Base-by-base conservation (phyloP, 139 green algal genomes). In the Coelastrella sp. region DNA sequence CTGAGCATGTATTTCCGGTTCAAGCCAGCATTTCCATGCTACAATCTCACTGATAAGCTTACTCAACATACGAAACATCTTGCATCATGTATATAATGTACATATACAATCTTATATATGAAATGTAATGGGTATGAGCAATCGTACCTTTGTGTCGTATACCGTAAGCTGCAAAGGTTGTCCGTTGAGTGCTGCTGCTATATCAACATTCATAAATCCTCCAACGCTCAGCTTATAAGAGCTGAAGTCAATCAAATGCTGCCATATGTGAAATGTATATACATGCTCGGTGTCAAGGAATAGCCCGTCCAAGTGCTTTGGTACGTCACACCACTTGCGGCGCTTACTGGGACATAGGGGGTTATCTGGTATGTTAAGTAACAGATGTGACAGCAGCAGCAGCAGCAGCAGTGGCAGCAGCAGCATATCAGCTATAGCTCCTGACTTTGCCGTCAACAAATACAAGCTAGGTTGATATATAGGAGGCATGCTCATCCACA, bases 231-330 rank as follows among this genome's bases (percentile, higher is more conserved):
- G 83, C 41, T 78, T 83, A 60, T 84, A 88, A 37, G 6, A 72
- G 41, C 27, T 35, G 30, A 88, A 83, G 60, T 88, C 83, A 13
- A 88, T 88, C 8, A 88, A 32, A 43, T 88, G 83, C 73, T 88
- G 83, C 62, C 63, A 88, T 60, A 88, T 78, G 73, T 88, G 83
- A 43, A 84, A 88, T 51, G 83, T 88, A 34, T 79, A 88, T 27
- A 83, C 72, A 45, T 84, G 43, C 23, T 83, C 69, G 2, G 83
- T 17, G 27, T 37, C 21, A 0, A 83, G 37, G 40, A 51, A 27
- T 2, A 69, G 32, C 30, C 62, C 60, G 0, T 69, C 82, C 17
- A 87, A 27, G 57, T 87, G 81, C 30, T 73, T 75, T 37, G 82
- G 82, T 19, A 41, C 25, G 41, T 87, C 82, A 25, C 82, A 87